Percentiles rank a stretch among this genome's conserved stretches.
These are phyloP conservation scores for Ceratocystis alfenasii DNA, from an alignment of 2,329 filamentous ascomycete genomes.

Conservation along the genomic window DNA sequence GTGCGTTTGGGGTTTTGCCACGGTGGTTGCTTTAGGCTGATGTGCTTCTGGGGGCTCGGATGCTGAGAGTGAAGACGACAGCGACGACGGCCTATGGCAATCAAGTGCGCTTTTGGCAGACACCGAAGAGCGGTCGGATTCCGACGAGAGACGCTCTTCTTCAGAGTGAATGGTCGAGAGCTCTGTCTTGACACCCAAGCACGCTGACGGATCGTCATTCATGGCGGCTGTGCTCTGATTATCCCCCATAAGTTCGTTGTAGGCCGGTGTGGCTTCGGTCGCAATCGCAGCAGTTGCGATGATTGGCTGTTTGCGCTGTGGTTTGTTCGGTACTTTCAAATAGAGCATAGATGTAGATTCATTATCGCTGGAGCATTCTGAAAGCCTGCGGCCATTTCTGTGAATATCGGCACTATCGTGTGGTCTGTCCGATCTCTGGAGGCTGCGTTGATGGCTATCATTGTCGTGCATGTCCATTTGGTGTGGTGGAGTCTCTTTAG, in stretches of 20 bases:
- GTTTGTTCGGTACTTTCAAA: neutral
- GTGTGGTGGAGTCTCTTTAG: neutral
- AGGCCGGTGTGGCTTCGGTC: neutral
- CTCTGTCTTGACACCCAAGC: neutral
- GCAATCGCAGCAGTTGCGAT: neutral
- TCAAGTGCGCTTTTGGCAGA: neutral
- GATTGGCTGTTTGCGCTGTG: neutral
- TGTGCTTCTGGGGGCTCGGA: neutral
- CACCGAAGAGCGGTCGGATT: constrained; percentile 7
- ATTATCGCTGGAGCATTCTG: neutral
- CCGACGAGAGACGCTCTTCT: constrained; percentile 14
- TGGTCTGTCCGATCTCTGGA: constrained; percentile 12
- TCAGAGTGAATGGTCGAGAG: constrained; percentile 12
- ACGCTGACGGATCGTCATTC: neutral
- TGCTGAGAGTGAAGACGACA: neutral
- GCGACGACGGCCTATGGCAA: neutral
- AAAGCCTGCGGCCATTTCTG: neutral
- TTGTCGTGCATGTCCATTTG: constrained; percentile 6
- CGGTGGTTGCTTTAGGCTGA: neutral
- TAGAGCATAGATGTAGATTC: neutral
- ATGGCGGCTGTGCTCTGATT: neutral
- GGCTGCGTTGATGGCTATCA: neutral
- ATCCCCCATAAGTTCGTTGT: neutral
- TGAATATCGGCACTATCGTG: neutral
- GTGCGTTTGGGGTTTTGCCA: neutral